Evolutionary conservation across 2,329 filamentous ascomycete genomes (phyloP), one percentile per base, ranked within the genome.

Genomic region (Colletotrichum scovillei): DNA sequence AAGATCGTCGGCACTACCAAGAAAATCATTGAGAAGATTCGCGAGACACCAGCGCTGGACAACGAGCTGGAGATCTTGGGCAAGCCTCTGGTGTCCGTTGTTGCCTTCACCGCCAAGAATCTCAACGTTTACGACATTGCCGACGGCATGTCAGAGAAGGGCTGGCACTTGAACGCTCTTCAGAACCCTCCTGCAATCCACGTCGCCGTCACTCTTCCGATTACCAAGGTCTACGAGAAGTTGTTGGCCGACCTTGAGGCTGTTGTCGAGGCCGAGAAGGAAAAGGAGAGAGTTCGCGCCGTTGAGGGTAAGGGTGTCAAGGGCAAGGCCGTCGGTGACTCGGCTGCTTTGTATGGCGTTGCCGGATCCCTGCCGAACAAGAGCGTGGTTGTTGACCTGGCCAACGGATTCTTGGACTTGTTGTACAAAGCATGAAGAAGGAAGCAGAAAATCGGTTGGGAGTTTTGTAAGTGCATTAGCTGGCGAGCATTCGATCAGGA

Each of bases 361-460:
- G 97, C 97, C 0, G 97, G 97, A 6, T 97, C 94, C 79, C 84
- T 99, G 82, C 97, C 97, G 1, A 97, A 99, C 82, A 98, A 98
- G 89, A 95, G 93, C 77, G 92, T 99, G 42, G 95, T 99, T 38
- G 94, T 94, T 76, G 94, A 97, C 78, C 84, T 99, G 80, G 96
- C 95, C 1, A 94, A 89, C 77, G 96, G 95, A 0, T 99, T 98
- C 83, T 87, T 98, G 80, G 95, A 98, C 84, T 92, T 97, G 65
- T 81, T 98, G 82, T 98, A 98, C 84, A 97, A 97, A 87, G 92
- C 93, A 73, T 97, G 60, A 58, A 22, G 14, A 22, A 11, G 58
- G 32, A 57, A 19, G n/a, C 53, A 59, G 57, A 58, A 30, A 30
- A 9, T 64, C 28, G 19, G 46, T 52, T 19, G 9, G 32, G n/a